phyloP scores from a whole-genome alignment of 164 flowering plant genomes.

The Umbilicus rupestris region DNA sequence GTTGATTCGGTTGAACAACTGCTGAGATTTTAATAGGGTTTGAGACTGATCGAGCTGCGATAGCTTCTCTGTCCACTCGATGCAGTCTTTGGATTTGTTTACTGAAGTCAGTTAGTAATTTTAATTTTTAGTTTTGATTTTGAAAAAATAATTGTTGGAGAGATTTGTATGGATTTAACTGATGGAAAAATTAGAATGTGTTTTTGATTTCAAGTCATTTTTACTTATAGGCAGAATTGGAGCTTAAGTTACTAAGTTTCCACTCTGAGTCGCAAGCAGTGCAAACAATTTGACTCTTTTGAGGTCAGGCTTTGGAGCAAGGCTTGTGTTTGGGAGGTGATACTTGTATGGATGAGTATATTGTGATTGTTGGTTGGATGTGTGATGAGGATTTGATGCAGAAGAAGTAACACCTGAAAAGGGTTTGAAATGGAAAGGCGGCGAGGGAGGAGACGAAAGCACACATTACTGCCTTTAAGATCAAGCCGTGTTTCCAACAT shows the following conservation, averaged over 20 bases:
- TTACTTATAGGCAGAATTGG: not conserved
- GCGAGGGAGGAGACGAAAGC: constrained; percentile 30
- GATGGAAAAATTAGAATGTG: not conserved
- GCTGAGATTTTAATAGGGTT: too few relatives aligned
- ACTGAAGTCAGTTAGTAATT: not conserved
- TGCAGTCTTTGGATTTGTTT: too few relatives aligned
- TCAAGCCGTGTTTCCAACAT: constrained; percentile 16
- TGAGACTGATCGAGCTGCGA: too few relatives aligned
- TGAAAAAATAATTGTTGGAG: not conserved
- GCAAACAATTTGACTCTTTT: not conserved
- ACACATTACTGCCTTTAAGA: constrained; percentile 20
- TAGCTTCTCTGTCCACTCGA: too few relatives aligned
- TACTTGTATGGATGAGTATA: too few relatives aligned
- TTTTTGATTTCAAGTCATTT: not conserved
- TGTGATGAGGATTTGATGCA: not conserved
- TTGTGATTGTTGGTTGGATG: too few relatives aligned
- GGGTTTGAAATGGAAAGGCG: constrained; percentile 22
- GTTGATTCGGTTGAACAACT: too few relatives aligned
- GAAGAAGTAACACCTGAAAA: not conserved
- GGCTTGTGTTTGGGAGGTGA: too few relatives aligned
- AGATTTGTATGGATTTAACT: not conserved
- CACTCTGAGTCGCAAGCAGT: not conserved
- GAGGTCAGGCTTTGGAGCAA: too few relatives aligned
- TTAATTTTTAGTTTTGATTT: not conserved
- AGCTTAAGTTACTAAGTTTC: not conserved